Base-by-base conservation (phyloP, 2,329 filamentous ascomycete species). In the Scytalidium sp. region DNA sequence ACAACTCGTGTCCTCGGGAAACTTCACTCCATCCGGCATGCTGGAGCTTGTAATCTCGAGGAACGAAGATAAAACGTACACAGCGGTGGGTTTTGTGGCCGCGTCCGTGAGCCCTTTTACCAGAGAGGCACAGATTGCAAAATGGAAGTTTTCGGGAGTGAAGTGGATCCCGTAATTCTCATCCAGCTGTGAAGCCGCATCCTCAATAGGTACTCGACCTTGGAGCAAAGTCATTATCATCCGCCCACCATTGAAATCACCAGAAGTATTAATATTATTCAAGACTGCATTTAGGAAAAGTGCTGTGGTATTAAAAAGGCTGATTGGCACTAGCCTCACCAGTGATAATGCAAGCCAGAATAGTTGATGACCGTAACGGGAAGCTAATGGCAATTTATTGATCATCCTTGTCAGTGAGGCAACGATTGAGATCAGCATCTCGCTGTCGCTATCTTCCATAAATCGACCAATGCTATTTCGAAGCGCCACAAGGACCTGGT, bases 261-360 rank as follows among this genome's bases (percentile, higher is more conserved):
- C 77, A 2, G 79, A 78, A 2, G 79, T 80, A 50, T 79, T 79
- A 52, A 87, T 84, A 52, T 87, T 87, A 41, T 74, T 76, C 40
- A 87, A 62, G 1, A 87, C 80, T 2, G 84, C 78, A 57, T 87
- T 83, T 1, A 88, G 70, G 49, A 88, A 84, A 23, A 78, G 73
- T 1, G 83, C 83, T 3, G 83, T 78, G 61, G 80, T 85, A 63
- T 85, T 87, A 68, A 87, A 87, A 1, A 87, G 72, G 36, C 68
- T 70, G 5, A 78, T 70, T 3, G 84, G 84, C 15, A 86, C 81
- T 2, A 87, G 75, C 7, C 84, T 76, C 20, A 87, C 72, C 1
- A 88, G 71, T 2, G 83, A 85, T 56, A 87, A 79, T 9, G 83
- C 83, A 27, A 88, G 71, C 84, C 84, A 88, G 63, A 88, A 88